Base-by-base conservation (phyloP, 345 rosid genomes). In the Salix caprea region DNA sequence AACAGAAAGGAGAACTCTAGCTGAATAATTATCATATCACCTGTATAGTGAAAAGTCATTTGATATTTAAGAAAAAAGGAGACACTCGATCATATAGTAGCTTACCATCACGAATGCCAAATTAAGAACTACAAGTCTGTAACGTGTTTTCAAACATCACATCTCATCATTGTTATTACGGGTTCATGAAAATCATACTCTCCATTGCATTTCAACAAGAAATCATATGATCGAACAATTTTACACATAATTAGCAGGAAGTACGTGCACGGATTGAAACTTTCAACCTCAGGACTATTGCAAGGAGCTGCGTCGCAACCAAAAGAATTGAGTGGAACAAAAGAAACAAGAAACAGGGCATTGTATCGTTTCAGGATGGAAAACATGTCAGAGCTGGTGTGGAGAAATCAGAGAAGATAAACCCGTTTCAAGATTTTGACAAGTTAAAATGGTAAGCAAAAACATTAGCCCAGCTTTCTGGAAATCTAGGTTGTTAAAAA, bases 1-100 rank as follows among this genome's bases (percentile, higher is more conserved):
- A 81, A 70, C 72, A 75, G 36, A 76, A 44, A 70, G 16, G 18
- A 67, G 13, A 67, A 67, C 39, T 24, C 2, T 40, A 7, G 50
- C 48, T 68, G 14, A 68, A 14, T 40, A 68, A 11, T 37, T 68
- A 9, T 34, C 50, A 24, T 37, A 28, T 16, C 39, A 30, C 68
- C n/a, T 30, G 40, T 30, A 65, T 65, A 21, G 37, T 14, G 68
- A 28, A 1, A 18, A 65, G 18, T 18, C 18, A 62, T 3, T 56
- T 62, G 34, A 14, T 52, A 16, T 62, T n/a, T 62, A 30, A 62
- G 34, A 62, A 12, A 18, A 62, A 11, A 61, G 65, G 36, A 28
- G 40, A 56, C 19, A 65, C 68, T 65, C 40, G 4, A 65, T 30
- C 1, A 1, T 65, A 15, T 65, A 34, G 39, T 30, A 30, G 39